Evolutionary conservation across 2,329 filamentous ascomycete species (phyloP).

Genomic region (Penicillium fuscoglaucum): DNA sequence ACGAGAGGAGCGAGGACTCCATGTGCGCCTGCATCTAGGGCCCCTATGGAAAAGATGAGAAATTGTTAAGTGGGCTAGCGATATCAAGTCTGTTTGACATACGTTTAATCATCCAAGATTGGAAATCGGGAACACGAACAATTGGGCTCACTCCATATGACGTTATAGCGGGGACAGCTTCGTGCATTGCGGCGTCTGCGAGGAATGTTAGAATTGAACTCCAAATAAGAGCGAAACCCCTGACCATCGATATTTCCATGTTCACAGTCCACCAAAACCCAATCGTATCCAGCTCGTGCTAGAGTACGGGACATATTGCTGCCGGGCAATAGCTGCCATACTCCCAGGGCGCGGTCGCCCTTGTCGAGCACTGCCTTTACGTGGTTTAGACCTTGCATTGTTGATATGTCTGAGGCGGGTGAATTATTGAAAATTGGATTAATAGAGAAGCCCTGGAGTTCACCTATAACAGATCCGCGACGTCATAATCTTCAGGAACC

Average conservation of each 20-base stretch:
- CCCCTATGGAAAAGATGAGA: not conserved
- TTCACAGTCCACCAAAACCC: not conserved
- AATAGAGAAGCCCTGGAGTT: not conserved
- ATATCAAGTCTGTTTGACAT: not conserved
- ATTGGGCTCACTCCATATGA: not conserved
- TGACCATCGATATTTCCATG: not conserved
- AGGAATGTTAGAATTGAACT: not conserved
- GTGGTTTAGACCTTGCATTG: not conserved
- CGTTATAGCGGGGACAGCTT: not conserved
- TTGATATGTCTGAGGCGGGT: not conserved
- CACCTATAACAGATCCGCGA: not conserved
- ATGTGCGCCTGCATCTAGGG: not conserved
- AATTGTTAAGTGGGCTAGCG: not conserved
- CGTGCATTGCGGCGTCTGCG: not conserved
- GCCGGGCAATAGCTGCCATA: not conserved
- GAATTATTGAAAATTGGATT: not conserved
- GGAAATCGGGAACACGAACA: not conserved
- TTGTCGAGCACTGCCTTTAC: not conserved
- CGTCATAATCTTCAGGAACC: too few species aligned
- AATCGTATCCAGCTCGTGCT: not conserved
- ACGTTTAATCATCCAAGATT: constrained; percentile 1
- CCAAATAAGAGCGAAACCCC: not conserved
- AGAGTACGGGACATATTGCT: not conserved
- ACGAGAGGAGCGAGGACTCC: not conserved
- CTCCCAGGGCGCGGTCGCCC: not conserved